Conservation (phyloP, 1,284 basidiomycete species). For the Pseudozyma pruni region DNA sequence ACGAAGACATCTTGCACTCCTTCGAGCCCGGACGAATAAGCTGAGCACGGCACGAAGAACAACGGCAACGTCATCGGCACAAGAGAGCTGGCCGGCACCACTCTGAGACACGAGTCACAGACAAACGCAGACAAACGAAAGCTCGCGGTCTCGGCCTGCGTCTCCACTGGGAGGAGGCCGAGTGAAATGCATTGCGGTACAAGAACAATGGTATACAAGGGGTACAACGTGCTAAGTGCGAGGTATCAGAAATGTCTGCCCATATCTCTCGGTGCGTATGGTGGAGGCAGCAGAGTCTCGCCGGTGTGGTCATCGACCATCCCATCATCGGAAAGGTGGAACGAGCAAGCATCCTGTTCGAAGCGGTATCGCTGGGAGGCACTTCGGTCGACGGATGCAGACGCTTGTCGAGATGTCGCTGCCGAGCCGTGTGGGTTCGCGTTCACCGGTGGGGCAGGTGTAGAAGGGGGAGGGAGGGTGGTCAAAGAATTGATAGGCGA, state of each 20-base stretch:
- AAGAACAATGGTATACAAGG: background rate
- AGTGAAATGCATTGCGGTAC: background rate
- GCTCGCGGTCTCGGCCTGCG: too few relatives aligned
- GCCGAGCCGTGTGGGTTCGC: background rate
- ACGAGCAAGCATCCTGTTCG: conserved; percentile 34
- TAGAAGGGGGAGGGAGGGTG: background rate
- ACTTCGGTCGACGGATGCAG: conserved; percentile 4
- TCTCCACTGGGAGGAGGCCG: background rate
- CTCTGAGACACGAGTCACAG: too few relatives aligned
- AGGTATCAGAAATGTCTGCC: conserved; percentile 27
- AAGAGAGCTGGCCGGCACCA: too few relatives aligned
- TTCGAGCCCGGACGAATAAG: too few relatives aligned
- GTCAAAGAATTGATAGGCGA: conserved; percentile 15
- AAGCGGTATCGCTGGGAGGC: conserved; percentile 18
- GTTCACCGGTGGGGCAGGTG: background rate
- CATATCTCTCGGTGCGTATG: conserved; percentile 25
- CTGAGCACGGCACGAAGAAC: too few relatives aligned
- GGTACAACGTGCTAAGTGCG: background rate
- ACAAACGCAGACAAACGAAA: too few relatives aligned
- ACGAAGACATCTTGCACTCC: too few relatives aligned
- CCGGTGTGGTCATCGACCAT: conserved; percentile 31
- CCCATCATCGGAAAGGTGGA: conserved; percentile 33
- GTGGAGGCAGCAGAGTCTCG: conserved; percentile 37
- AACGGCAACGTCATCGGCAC: too few relatives aligned
- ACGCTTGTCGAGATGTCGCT: background rate